A percentile compares a stretch with the other conserved stretches of the same genome.
phyloP scores from a whole-genome alignment of 2,329 filamentous ascomycete genomes.

The Diaporthe sp. region DNA sequence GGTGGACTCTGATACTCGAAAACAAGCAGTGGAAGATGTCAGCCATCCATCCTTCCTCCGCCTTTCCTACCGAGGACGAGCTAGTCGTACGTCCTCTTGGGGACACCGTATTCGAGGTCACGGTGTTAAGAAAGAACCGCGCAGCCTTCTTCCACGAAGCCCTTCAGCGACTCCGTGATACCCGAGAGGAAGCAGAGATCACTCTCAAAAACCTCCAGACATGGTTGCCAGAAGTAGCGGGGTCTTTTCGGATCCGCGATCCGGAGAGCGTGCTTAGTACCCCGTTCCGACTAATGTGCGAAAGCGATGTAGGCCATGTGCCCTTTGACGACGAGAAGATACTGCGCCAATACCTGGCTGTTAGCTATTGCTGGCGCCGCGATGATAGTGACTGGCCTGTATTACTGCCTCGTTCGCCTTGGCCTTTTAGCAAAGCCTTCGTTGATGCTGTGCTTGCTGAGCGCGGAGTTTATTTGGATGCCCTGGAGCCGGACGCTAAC shows the following conservation, averaged over 20 bases:
- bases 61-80: neutral
- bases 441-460: neutral
- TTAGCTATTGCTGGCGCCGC: neutral
- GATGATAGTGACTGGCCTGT: neutral
- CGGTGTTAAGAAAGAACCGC: conserved; percentile 1
- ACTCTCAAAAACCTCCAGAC: neutral
- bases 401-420: neutral
- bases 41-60: neutral
- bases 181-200: neutral
- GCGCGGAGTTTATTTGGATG: neutral
- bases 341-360: neutral
- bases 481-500: neutral
- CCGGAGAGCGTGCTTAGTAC: neutral
- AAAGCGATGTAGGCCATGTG: neutral
- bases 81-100: neutral
- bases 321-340: neutral
- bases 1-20: neutral
- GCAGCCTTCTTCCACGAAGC: neutral
- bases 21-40: neutral
- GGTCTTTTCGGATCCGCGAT: neutral
- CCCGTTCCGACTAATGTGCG: neutral
- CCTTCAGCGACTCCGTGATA: neutral
- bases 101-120: neutral
- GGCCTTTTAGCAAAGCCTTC: conserved; percentile 2
- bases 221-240: neutral